Evolutionary conservation across 345 rosid species (phyloP).

Genomic region (Reutealis trisperma): DNA sequence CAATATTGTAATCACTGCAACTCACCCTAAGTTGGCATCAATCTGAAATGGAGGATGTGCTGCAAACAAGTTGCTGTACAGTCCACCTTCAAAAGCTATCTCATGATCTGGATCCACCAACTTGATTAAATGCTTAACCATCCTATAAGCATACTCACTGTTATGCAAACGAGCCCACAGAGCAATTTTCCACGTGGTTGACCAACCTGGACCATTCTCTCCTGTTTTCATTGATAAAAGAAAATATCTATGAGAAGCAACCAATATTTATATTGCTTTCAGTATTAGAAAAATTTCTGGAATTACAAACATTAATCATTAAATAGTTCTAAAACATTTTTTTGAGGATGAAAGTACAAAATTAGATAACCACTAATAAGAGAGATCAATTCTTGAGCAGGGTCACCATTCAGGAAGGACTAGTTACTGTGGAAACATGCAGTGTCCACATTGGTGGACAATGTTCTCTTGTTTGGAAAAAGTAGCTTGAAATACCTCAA

Average conservation of each 20-base stretch:
- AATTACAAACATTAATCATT: too few relatives aligned
- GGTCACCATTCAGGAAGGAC: too few relatives aligned
- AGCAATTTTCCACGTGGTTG: constrained; percentile 84
- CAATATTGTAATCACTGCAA: background rate
- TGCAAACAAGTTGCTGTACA: constrained; percentile 84
- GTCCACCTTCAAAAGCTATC: constrained; percentile 66
- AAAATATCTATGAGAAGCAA: background rate
- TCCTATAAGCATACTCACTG: constrained; percentile 61
- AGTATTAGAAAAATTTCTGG: too few relatives aligned
- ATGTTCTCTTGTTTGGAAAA: too few relatives aligned
- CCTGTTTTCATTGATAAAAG: constrained; percentile 42
- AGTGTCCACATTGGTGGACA: too few relatives aligned
- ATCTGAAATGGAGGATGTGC: constrained; percentile 98
- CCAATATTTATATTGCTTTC: too few relatives aligned
- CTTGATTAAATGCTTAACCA: constrained; percentile 69
- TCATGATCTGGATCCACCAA: constrained; percentile 73
- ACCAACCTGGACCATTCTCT: constrained; percentile 96
- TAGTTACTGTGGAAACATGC: too few relatives aligned
- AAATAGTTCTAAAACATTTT: too few relatives aligned
- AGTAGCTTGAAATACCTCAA: too few relatives aligned
- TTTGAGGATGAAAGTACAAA: too few relatives aligned
- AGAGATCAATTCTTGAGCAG: too few relatives aligned
- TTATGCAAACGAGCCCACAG: constrained; percentile 80
- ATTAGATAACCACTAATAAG: too few relatives aligned
- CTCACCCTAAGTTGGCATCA: constrained; percentile 94